Base-by-base conservation (phyloP, 352 stramenopile genomes). In the Detonula confervacea region DNA sequence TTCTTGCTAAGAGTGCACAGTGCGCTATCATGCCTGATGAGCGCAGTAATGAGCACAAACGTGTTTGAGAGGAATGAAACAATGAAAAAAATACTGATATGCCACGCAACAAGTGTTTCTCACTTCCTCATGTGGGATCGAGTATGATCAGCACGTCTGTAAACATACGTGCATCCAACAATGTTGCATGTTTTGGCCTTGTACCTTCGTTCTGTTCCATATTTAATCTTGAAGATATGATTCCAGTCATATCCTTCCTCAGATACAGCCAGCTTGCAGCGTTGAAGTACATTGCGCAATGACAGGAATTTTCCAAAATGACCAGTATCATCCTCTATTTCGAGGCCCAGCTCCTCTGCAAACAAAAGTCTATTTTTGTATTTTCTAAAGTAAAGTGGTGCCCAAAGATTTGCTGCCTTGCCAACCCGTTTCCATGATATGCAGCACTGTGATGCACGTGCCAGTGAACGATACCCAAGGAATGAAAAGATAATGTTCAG, bases 401-500 rank as follows among this genome's bases (percentile, higher is more conserved):
- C 54, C 77, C 70, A 84, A 22, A 78, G 47, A 24, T 0, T 68
- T 18, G 44, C 64, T 24, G 25, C 37, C n/a, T 70, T 42, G 20
- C 29, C 39, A 25, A 60, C 59, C 16, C 29, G 46, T 20, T 56
- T 76, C 69, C 76, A 84, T 11, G 37, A 42, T 57, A 33, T 49
- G 47, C 76, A 84, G 27, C 68, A 73, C 33, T 60, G 42, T 12
- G 75, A 83, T 11, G 69, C 76, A 18, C 76, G 47, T 42, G 63
- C 25, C n/a, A 84, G 62, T 8, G 76, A 84, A 4, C 76, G 69
- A 69, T 76, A 84, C 0, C 76, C 63, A 30, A 84, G 62, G 60
- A 77, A 84, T 1, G 51, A 52, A 52, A 84, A 77, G 51, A 79
- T 46, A 5, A 14, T 44, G 12, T 60, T 33, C 9, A 83, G 59